A percentile compares a stretch with the other conserved stretches of the same genome.
These are phyloP conservation scores for Hygrophila difformis DNA, from an alignment of 257 asterid genomes.

Conservation along the genomic window DNA sequence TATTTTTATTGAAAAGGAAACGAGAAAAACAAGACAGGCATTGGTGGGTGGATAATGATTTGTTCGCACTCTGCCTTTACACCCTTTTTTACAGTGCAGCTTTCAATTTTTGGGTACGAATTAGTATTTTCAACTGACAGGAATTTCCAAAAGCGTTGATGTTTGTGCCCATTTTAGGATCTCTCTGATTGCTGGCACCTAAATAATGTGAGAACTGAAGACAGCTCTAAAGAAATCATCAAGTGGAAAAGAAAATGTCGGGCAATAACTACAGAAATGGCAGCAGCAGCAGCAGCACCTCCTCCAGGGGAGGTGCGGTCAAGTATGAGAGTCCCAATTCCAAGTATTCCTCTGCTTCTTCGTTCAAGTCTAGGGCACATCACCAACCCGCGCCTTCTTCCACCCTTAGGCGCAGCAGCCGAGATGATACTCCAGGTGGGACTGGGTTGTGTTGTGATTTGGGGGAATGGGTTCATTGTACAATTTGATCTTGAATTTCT, in stretches of 20 bases:
- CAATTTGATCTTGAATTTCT: slow-evolving; percentile 12
- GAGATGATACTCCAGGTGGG: slow-evolving; percentile 38
- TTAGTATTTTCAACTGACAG: slow-evolving; percentile 12
- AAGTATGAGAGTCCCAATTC: slow-evolving; percentile 41
- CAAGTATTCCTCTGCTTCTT: slow-evolving; percentile 31
- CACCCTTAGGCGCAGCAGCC: slow-evolving; percentile 39
- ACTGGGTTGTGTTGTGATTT: background rate
- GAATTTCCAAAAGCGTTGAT: slow-evolving; percentile 8
- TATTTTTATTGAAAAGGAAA: no score
- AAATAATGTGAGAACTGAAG: no score
- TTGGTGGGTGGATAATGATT: no score
- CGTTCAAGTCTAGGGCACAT: slow-evolving; percentile 35
- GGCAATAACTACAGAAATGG: slow-evolving; percentile 38
- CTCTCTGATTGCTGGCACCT: slow-evolving; percentile 15
- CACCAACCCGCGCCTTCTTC: slow-evolving; percentile 21
- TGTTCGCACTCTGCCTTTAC: no score
- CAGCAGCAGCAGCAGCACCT: slow-evolving; percentile 35
- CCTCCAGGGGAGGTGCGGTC: slow-evolving; percentile 22
- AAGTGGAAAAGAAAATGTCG: slow-evolving; percentile 36
- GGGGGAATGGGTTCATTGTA: background rate
- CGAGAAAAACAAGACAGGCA: no score
- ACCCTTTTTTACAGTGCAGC: background rate
- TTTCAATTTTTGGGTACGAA: background rate
- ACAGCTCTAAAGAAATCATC: background rate
- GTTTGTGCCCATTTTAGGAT: slow-evolving; percentile 20